These are phyloP conservation scores for Coemansia sp. DNA, from an alignment of 192 early-diverging fungal genomes.

Conservation along the genomic window DNA sequence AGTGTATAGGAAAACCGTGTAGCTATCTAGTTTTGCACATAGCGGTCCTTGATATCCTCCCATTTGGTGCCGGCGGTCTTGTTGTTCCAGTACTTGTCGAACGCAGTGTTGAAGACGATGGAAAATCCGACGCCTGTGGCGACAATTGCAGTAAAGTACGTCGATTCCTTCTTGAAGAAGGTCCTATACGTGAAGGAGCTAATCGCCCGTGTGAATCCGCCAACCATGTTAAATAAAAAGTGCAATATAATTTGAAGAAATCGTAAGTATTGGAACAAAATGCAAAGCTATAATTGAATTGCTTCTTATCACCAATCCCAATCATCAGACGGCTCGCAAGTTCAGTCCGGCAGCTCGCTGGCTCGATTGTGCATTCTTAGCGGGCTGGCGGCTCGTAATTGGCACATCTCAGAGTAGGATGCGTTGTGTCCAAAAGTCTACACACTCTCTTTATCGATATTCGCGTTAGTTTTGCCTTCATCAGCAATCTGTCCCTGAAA, in stretches of 20 bases:
- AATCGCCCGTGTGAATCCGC: constrained; percentile 39
- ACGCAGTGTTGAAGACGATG: constrained; percentile 44
- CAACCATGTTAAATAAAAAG: constrained; percentile 33
- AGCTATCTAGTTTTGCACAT: constrained; percentile 24
- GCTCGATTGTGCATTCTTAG: constrained; percentile 4
- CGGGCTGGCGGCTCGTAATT: neutral
- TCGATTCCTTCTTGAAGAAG: constrained; percentile 57
- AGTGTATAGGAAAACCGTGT: neutral
- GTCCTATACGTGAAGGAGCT: constrained; percentile 47
- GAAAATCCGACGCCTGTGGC: constrained; percentile 41
- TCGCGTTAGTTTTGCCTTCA: constrained; percentile 5
- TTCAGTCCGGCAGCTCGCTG: neutral
- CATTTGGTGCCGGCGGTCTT: constrained; percentile 56
- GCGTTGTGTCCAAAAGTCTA: too few relatives aligned
- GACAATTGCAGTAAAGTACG: constrained; percentile 52
- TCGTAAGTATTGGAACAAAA: neutral
- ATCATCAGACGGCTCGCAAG: neutral
- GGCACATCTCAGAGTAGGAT: neutral
- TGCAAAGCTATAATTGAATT: neutral
- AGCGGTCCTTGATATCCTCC: constrained; percentile 53
- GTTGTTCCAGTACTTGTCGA: constrained; percentile 53
- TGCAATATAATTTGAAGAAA: neutral
- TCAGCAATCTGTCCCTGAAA: neutral
- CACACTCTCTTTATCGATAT: neutral
- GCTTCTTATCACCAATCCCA: neutral